Evolutionary conservation across 805 yeast species (phyloP).

Genomic region (Cyberlindnera maclurae): DNA sequence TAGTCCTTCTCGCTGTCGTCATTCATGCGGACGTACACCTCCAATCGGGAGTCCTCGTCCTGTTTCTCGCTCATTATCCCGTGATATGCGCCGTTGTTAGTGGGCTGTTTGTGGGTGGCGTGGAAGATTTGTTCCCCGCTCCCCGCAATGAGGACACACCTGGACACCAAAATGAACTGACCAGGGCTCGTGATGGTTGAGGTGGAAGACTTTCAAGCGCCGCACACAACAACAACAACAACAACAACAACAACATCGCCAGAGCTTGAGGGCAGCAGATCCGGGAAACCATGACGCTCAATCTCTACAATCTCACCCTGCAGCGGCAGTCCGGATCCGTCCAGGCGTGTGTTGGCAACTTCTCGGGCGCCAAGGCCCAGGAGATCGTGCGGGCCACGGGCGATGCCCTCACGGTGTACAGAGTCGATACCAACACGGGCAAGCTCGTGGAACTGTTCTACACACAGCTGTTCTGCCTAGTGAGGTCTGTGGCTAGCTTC

Average conservation of each 20-base stretch:
- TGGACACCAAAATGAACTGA: too few species aligned
- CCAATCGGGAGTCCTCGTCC: slow-evolving; percentile 22
- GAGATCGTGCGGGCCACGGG: slow-evolving; percentile 55
- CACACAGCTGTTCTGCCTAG: slow-evolving; percentile 49
- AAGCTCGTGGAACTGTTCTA: slow-evolving; percentile 35
- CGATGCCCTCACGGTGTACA: slow-evolving; percentile 46
- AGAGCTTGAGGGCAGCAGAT: not conserved
- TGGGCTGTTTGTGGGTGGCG: not conserved
- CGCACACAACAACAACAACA: too few species aligned
- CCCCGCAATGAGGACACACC: too few species aligned
- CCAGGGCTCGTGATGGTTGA: too few species aligned
- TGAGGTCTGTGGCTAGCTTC: slow-evolving; percentile 47
- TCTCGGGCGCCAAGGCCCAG: slow-evolving; percentile 51
- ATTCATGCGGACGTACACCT: slow-evolving; percentile 63
- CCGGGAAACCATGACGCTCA: slow-evolving; percentile 4
- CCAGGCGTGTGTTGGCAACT: slow-evolving; percentile 59
- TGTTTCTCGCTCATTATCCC: slow-evolving; percentile 12
- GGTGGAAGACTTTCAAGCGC: too few species aligned
- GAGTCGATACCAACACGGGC: slow-evolving; percentile 50
- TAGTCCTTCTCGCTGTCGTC: slow-evolving; percentile 83
- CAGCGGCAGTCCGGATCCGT: slow-evolving; percentile 48
- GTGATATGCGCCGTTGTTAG: not conserved
- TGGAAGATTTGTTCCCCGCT: not conserved
- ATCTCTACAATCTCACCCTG: slow-evolving; percentile 65
- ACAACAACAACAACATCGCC: too few species aligned